A percentile compares a stretch with the other conserved stretches of the same genome.
phyloP scores from a whole-genome alignment of 1,139 yeast species.

The Saccharomyces hybrid region DNA sequence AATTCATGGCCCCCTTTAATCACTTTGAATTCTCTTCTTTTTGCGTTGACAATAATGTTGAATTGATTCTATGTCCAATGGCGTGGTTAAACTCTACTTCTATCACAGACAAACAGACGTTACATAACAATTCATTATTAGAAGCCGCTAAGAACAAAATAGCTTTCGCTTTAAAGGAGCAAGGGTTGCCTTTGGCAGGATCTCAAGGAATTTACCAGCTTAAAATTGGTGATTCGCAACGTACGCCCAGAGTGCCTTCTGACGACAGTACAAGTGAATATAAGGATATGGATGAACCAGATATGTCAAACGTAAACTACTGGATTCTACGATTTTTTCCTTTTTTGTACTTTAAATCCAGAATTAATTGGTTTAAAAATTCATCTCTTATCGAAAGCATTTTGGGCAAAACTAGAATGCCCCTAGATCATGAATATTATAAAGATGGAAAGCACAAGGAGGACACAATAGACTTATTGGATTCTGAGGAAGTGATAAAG shows the following conservation, averaged over 20 bases:
- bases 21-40: conserved; percentile 62
- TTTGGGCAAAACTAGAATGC: conserved; percentile 1
- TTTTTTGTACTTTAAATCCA: conserved; percentile 34
- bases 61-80: conserved; percentile 69
- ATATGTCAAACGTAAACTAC: conserved; percentile 41
- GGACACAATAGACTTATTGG: neutral
- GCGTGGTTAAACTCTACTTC: conserved; percentile 72
- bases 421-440: neutral
- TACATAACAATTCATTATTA: neutral
- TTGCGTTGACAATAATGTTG: conserved; percentile 43
- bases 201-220: conserved; percentile 23
- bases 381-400: conserved; percentile 6
- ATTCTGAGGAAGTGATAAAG: neutral
- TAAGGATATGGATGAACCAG: conserved; percentile 32
- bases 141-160: conserved; percentile 12
- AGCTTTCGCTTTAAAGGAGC: conserved; percentile 11
- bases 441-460: conserved; percentile 4
- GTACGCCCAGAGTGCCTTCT: conserved; percentile 6
- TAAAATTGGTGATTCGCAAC: conserved; percentile 11
- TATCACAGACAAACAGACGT: conserved; percentile 18
- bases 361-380: conserved; percentile 17
- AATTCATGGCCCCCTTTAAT: conserved; percentile 72
- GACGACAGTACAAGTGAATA: conserved; percentile 12
- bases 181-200: conserved; percentile 19
- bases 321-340: conserved; percentile 75